Evolutionary conservation across 2,329 filamentous ascomycete species (phyloP), one percentile per base, ranked within the genome.

Genomic region (Fusarium multiceps): DNA sequence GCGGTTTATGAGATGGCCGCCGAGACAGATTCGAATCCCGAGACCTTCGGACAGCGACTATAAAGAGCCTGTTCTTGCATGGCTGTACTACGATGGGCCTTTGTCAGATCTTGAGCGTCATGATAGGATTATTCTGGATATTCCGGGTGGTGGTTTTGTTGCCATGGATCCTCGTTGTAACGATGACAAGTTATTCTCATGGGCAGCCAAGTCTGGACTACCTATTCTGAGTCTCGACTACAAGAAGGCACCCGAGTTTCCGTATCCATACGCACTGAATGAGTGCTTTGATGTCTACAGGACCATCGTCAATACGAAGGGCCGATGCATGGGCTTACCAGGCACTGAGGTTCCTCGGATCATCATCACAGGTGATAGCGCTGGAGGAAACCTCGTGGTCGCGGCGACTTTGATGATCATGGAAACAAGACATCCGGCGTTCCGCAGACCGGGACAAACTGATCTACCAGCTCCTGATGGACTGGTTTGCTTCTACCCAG

Each of bases 91-190:
- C 74, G 93, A 98, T 75, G 96, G 96, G 0, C 91, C 94, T 0
- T 80, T 97, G 10, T 89, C 90, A 4, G 90, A 93, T 48, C 83
- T 98, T 47, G 89, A 90, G 74, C 87, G 91, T 43, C 92, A 97
- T 76, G 90, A 88, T 53, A 92, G 92, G 74, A 80, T 99, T 28
- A 87, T 99, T 2, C 78, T 99, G 37, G 96, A 99, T 78, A 89
- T 98, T 6, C 96, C 96, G 0, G 96, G 96, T 2, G 96, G 96
- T 32, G 96, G 96, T 0, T 99, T 97, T 71, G 94, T 99, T 14
- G 94, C 96, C 20, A 99, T 99, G 96, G 90, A 93, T 62, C 96
- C 96, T n/a, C 86, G 96, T 48, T 93, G 91, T 74, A 94, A 97
- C 74, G 96, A 99, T 77, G 96, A 99, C 79, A 97, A 97, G 80